Evolutionary conservation across 352 stramenopile species (phyloP).

Genomic region (Pythium apleroticum): DNA sequence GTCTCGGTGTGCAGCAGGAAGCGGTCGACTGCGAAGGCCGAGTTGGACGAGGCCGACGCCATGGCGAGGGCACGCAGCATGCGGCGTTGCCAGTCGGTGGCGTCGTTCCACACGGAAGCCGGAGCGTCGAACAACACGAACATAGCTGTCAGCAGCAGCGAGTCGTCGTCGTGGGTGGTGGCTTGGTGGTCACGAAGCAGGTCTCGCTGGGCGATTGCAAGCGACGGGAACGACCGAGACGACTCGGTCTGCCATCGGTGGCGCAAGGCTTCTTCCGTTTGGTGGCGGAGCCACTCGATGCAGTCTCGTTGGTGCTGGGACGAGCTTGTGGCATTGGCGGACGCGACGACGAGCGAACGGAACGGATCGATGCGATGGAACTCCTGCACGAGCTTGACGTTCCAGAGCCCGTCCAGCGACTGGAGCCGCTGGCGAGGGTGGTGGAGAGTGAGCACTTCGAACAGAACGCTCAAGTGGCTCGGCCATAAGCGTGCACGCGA

Average conservation of each 20-base stretch:
- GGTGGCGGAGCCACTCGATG: conserved; percentile 24
- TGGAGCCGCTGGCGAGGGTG: conserved; percentile 36
- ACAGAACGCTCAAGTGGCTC: conserved; percentile 47
- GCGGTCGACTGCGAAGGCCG: conserved; percentile 19
- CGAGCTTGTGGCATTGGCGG: conserved; percentile 6
- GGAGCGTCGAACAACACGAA: conserved; percentile 27
- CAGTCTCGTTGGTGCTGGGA: conserved; percentile 17
- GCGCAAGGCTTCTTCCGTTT: conserved; percentile 22
- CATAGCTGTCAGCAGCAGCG: conserved; percentile 24
- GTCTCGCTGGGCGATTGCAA: conserved; percentile 14
- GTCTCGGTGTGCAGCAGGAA: conserved; percentile 18
- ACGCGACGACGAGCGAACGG: conserved; percentile 10
- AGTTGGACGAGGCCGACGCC: conserved; percentile 6
- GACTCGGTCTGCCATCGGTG: conserved; percentile 24
- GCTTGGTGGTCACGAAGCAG: conserved; percentile 13
- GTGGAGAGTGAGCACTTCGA: conserved; percentile 55
- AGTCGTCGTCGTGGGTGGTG: neutral
- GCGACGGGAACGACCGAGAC: conserved; percentile 13
- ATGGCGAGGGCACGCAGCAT: conserved; percentile 17
- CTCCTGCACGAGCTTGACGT: conserved; percentile 41
- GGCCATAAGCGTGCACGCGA: conserved; percentile 6
- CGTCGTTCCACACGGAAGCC: conserved; percentile 16
- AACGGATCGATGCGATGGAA: conserved; percentile 27
- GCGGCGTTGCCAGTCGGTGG: conserved; percentile 18
- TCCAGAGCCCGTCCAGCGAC: conserved; percentile 39